Conservation (phyloP, 2,329 filamentous ascomycete genomes). For the Diaporthe eres region DNA sequence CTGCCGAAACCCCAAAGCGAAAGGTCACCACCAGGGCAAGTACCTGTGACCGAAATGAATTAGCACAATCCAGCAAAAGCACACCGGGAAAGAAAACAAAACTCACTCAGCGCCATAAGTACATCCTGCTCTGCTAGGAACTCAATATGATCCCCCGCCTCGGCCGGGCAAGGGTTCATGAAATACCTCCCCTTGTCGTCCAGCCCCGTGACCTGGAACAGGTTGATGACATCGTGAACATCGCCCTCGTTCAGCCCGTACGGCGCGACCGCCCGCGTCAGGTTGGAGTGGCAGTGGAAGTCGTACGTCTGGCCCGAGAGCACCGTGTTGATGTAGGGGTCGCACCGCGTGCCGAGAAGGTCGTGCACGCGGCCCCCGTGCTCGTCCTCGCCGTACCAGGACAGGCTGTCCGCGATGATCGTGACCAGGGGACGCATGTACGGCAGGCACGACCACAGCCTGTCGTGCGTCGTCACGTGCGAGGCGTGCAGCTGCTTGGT, state of each 20-base stretch:
- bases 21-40: slow-evolving; percentile 86
- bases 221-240: slow-evolving; percentile 87
- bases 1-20: slow-evolving; percentile 86
- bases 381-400: slow-evolving; percentile 71
- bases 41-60: slow-evolving; percentile 59
- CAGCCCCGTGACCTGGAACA: slow-evolving; percentile 88
- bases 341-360: slow-evolving; percentile 84
- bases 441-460: slow-evolving; percentile 83
- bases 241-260: slow-evolving; percentile 79
- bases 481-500: slow-evolving; percentile 84
- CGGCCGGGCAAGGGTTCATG: slow-evolving; percentile 75
- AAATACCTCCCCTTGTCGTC: slow-evolving; percentile 82
- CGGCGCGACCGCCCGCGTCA: slow-evolving; percentile 79
- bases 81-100: not conserved
- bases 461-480: slow-evolving; percentile 79
- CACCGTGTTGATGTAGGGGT: slow-evolving; percentile 85
- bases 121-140: slow-evolving; percentile 87
- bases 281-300: slow-evolving; percentile 88
- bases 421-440: slow-evolving; percentile 83
- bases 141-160: slow-evolving; percentile 73
- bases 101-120: slow-evolving; percentile 68
- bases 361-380: slow-evolving; percentile 81
- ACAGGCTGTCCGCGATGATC: slow-evolving; percentile 77
- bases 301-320: slow-evolving; percentile 81
- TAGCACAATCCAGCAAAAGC: slow-evolving; percentile 47